Percentiles rank a stretch among this genome's conserved stretches.
Evolutionary conservation across 192 early-diverging fungal species (phyloP).

Genomic region (Jimgerdemannia lactiflua): DNA sequence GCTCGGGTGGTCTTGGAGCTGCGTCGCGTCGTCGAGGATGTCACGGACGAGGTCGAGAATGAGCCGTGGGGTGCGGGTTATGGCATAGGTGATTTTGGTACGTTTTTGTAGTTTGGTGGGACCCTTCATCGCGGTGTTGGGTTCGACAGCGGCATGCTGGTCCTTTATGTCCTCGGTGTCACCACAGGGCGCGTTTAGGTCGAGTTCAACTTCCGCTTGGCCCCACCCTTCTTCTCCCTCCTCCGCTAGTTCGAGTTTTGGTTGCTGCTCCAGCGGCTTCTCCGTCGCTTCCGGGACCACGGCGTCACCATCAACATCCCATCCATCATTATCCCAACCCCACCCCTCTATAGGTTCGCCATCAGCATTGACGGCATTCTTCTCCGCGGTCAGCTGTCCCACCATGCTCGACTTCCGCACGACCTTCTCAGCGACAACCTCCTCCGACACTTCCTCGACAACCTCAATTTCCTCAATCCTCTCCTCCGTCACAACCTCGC

Average conservation of each 20-base stretch:
- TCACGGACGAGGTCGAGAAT: conserved; percentile 11
- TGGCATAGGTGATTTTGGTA: conserved; percentile 4
- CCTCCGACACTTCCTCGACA: conserved; percentile 13
- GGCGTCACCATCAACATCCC: conserved; percentile 14
- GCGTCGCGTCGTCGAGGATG: conserved; percentile 14
- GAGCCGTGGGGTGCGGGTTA: conserved; percentile 31
- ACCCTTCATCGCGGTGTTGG: too few species aligned
- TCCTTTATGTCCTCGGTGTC: neutral
- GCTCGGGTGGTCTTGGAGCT: conserved; percentile 16
- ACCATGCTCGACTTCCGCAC: neutral
- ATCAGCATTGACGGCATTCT: neutral
- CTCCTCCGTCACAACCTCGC: conserved; percentile 19
- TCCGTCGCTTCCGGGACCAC: neutral
- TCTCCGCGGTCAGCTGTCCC: neutral
- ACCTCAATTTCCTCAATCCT: conserved; percentile 18
- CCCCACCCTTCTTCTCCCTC: neutral
- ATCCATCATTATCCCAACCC: conserved; percentile 10
- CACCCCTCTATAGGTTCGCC: neutral
- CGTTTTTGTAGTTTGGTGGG: neutral
- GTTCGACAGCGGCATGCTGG: neutral
- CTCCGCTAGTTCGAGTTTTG: neutral
- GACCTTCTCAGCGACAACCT: conserved; percentile 20
- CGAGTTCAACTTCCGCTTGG: neutral
- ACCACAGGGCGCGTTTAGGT: conserved; percentile 12
- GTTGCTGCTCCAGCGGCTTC: neutral